A percentile compares a stretch with the other conserved stretches of the same genome.
Conservation (phyloP, 1,139 yeast genomes). For the Blastobotrys raffinosifermentans region DNA sequence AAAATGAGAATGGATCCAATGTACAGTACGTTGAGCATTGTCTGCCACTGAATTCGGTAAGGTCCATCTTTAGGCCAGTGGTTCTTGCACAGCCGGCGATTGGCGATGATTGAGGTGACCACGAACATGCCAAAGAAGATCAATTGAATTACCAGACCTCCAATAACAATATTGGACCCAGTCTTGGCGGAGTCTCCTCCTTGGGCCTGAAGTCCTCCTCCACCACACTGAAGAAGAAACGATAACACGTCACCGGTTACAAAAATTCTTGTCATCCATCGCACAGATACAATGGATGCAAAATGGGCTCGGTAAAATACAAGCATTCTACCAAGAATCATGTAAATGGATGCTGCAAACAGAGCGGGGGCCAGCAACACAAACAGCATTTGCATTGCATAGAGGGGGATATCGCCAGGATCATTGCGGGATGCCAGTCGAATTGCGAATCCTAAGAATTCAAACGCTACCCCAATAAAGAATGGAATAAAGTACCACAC, state of each 20-base stretch:
- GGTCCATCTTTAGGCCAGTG: constrained; percentile 6
- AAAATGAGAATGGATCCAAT: constrained; percentile 34
- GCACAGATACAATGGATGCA: constrained; percentile 31
- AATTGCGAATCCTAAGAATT: constrained; percentile 34
- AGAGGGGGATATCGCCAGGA: constrained; percentile 27
- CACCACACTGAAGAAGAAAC: constrained; percentile 39
- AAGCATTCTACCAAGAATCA: constrained; percentile 39
- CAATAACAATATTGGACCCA: constrained; percentile 22
- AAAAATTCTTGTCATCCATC: constrained; percentile 36
- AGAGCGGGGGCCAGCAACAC: constrained; percentile 42
- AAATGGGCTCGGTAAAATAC: constrained; percentile 28
- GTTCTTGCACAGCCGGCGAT: constrained; percentile 11
- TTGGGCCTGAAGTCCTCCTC: constrained; percentile 39
- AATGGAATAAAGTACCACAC: constrained; percentile 20
- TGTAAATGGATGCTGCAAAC: constrained; percentile 42
- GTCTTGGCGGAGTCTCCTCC: constrained; percentile 6
- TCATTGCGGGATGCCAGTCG: constrained; percentile 28
- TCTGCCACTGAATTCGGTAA: constrained; percentile 17
- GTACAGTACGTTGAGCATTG: constrained; percentile 22
- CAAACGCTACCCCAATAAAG: constrained; percentile 20
- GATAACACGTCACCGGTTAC: constrained; percentile 42
- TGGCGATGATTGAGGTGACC: constrained; percentile 13
- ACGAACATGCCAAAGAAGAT: constrained; percentile 35
- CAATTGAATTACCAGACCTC: constrained; percentile 34
- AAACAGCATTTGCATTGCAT: constrained; percentile 35